phyloP scores from a whole-genome alignment of 768 basidiomycete species.

The Hygrophoropsis aurantiaca region DNA sequence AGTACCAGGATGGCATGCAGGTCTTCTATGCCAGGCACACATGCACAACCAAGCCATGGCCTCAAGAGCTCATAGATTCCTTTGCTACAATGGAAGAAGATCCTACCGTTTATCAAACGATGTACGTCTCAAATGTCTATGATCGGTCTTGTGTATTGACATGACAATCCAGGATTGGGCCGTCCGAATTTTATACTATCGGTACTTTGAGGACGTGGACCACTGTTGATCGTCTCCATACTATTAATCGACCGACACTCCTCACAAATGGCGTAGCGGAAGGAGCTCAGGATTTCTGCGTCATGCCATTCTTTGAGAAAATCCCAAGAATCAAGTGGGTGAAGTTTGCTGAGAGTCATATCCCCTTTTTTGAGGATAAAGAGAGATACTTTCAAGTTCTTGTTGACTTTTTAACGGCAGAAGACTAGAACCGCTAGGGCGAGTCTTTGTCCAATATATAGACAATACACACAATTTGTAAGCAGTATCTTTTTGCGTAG shows the following conservation, averaged over 20 bases:
- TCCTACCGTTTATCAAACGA: conserved; percentile 31
- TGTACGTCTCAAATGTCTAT: conserved; percentile 21
- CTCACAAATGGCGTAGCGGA: conserved; percentile 39
- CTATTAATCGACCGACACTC: conserved; percentile 38
- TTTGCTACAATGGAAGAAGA: conserved; percentile 26
- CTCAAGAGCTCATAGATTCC: conserved; percentile 28
- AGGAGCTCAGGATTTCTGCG: conserved; percentile 34
- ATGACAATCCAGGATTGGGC: conserved; percentile 11
- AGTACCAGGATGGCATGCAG: conserved; percentile 31
- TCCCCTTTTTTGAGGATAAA: conserved; percentile 18
- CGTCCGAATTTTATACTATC: conserved; percentile 38
- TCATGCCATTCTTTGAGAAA: conserved; percentile 31
- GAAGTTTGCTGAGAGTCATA: conserved; percentile 29
- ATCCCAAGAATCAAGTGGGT: conserved; percentile 37
- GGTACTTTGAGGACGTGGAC: conserved; percentile 47
- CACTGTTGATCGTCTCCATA: conserved; percentile 42
- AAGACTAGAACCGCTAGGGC: too few species aligned
- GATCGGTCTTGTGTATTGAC: background rate
- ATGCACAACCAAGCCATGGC: conserved; percentile 33
- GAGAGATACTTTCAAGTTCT: conserved; percentile 19
- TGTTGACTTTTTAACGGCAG: conserved; percentile 9
- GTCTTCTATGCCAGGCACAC: conserved; percentile 34
- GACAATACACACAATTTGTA: too few species aligned
- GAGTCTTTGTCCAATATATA: too few species aligned
- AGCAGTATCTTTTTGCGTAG: too few species aligned